Percentiles rank a stretch among this genome's conserved stretches.
Conservation (phyloP, 371 early-diverging fungal species). For the Lichtheimia corymbifera region DNA sequence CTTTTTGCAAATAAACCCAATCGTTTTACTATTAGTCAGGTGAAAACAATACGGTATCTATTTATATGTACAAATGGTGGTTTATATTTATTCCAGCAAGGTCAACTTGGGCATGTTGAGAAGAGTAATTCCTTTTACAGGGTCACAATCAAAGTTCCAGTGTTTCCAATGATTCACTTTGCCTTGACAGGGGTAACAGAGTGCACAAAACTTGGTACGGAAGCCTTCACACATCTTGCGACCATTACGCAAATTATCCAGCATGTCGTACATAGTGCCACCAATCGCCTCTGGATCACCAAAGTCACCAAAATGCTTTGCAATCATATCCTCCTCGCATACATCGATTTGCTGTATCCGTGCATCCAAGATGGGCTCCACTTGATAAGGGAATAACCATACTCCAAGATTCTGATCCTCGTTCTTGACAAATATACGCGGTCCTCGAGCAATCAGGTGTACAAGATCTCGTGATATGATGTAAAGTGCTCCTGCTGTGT, state of each 20-base stretch:
- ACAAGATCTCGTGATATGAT: conserved; percentile 61
- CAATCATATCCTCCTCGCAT: conserved; percentile 65
- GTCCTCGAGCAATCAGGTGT: conserved; percentile 55
- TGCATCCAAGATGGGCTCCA: conserved; percentile 56
- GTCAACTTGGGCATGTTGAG: conserved; percentile 34
- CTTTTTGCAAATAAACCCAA: conserved; percentile 2
- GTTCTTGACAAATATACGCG: conserved; percentile 56
- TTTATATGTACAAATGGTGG: background rate
- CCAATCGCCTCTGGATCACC: conserved; percentile 53
- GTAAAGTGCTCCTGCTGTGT: conserved; percentile 61
- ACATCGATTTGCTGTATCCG: conserved; percentile 67
- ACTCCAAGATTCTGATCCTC: conserved; percentile 64
- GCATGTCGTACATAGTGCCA: conserved; percentile 59
- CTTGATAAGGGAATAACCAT: conserved; percentile 61
- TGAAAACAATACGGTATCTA: background rate
- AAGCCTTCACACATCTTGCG: conserved; percentile 48
- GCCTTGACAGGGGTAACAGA: conserved; percentile 61
- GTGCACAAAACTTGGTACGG: conserved; percentile 46
- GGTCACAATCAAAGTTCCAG: conserved; percentile 63
- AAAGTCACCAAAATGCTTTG: conserved; percentile 64
- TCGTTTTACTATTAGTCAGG: conserved; percentile 3
- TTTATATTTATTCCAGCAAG: conserved; percentile 30
- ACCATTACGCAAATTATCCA: conserved; percentile 46
- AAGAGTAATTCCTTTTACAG: conserved; percentile 56
- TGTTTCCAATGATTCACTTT: conserved; percentile 59